phyloP scores from a whole-genome alignment of 2,329 filamentous ascomycete species.

The Monosporascus sp. region DNA sequence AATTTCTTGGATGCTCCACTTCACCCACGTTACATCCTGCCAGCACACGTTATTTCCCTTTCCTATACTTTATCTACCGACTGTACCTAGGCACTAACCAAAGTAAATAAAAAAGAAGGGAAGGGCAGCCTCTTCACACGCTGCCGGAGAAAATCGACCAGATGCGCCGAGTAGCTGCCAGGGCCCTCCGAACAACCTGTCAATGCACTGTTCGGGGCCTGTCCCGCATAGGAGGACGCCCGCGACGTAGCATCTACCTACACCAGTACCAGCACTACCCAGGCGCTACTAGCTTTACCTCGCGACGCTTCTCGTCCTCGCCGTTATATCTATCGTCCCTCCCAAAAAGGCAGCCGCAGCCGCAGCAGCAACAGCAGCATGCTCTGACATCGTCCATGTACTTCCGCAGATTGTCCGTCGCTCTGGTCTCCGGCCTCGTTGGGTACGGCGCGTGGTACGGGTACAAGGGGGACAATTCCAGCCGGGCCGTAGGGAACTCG shows the following conservation, averaged over 20 bases:
- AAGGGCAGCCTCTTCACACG: background rate
- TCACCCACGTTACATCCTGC: background rate
- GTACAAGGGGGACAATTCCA: slow-evolving; percentile 47
- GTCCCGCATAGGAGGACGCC: slow-evolving; percentile 42
- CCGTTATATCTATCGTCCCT: slow-evolving; percentile 22
- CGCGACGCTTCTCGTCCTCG: slow-evolving; percentile 36
- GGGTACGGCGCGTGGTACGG: slow-evolving; percentile 75
- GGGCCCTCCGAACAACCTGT: slow-evolving; percentile 64
- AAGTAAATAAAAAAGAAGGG: background rate
- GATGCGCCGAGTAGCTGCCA: slow-evolving; percentile 71
- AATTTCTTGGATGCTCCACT: background rate
- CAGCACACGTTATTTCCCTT: too few relatives aligned
- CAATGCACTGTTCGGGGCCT: slow-evolving; percentile 59
- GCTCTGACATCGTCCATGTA: slow-evolving; percentile 65
- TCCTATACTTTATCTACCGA: background rate
- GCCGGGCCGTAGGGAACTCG: slow-evolving; percentile 30
- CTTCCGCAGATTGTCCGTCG: slow-evolving; percentile 61
- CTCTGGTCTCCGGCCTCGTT: slow-evolving; percentile 65
- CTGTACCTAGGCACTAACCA: background rate
- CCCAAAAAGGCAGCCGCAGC: slow-evolving; percentile 7
- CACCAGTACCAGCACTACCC: slow-evolving; percentile 11
- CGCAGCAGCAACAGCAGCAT: slow-evolving; percentile 24
- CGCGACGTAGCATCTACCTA: slow-evolving; percentile 33
- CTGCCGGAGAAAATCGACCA: slow-evolving; percentile 20
- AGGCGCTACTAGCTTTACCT: slow-evolving; percentile 21